Conservation (phyloP, 345 rosid species). For the Limnanthes douglasii region DNA sequence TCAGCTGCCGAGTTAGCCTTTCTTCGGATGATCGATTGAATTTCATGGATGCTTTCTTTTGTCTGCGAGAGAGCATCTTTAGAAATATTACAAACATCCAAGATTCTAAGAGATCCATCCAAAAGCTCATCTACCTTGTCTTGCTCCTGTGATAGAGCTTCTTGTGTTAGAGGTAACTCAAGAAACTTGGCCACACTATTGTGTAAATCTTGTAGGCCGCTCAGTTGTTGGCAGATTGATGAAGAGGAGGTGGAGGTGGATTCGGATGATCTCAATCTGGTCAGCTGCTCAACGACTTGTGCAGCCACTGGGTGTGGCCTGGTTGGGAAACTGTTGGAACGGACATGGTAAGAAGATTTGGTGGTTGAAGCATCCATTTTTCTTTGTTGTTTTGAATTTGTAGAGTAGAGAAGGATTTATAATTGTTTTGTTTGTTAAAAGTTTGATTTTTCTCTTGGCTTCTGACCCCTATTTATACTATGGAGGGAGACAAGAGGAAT, state of each 20-base stretch:
- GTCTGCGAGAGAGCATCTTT: too few relatives aligned
- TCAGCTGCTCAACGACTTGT: constrained; percentile 13
- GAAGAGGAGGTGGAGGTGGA: constrained; percentile 12
- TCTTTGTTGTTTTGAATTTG: constrained; percentile 1
- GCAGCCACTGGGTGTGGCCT: constrained; percentile 18
- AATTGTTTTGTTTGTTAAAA: too few relatives aligned
- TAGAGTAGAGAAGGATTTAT: too few relatives aligned
- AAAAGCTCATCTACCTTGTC: too few relatives aligned
- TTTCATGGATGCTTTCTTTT: too few relatives aligned
- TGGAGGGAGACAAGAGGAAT: too few relatives aligned
- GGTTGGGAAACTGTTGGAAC: constrained; percentile 26
- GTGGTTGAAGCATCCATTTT: constrained; percentile 9
- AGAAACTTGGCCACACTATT: constrained; percentile 16
- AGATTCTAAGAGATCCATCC: too few relatives aligned
- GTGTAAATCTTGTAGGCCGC: constrained; percentile 13
- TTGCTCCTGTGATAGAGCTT: constrained; percentile 12
- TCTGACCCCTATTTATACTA: too few relatives aligned
- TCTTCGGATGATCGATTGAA: too few relatives aligned
- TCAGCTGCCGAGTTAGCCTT: too few relatives aligned
- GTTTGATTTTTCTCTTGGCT: too few relatives aligned
- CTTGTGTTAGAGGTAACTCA: constrained; percentile 9
- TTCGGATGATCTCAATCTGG: constrained; percentile 13
- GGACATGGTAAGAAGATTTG: constrained; percentile 10
- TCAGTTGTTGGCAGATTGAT: constrained; percentile 5
- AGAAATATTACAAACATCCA: too few relatives aligned